A percentile compares a stretch with the other conserved stretches of the same genome.
Conservation (phyloP, 1,284 basidiomycete species). For the Sporisorium scitamineum region DNA sequence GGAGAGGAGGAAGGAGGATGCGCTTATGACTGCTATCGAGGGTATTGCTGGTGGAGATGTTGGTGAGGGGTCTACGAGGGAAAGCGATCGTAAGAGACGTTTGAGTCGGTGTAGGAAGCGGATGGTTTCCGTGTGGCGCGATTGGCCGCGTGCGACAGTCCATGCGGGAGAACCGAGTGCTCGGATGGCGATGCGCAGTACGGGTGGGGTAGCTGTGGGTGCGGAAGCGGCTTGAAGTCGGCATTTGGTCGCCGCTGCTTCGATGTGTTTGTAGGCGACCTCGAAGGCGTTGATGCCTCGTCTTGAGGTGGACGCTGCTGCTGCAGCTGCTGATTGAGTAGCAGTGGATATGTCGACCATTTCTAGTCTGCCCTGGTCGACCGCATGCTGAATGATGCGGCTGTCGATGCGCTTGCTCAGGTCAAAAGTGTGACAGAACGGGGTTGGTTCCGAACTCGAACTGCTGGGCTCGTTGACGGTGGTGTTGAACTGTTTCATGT, state of each 20-base stretch:
- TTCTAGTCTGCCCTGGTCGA: slow-evolving; percentile 28
- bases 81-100: slow-evolving; percentile 45
- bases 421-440: slow-evolving; percentile 80
- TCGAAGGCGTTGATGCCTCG: slow-evolving; percentile 20
- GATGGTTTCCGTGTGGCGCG: slow-evolving; percentile 21
- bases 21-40: slow-evolving; percentile 43
- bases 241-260: slow-evolving; percentile 34
- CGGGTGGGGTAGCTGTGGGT: slow-evolving; percentile 30
- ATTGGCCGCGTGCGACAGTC: slow-evolving; percentile 27
- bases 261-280: slow-evolving; percentile 34
- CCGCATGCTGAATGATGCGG: slow-evolving; percentile 39
- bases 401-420: slow-evolving; percentile 72
- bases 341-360: slow-evolving; percentile 26
- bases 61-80: slow-evolving; percentile 25
- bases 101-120: slow-evolving; percentile 60
- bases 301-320: neutral
- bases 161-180: slow-evolving; percentile 56
- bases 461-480: slow-evolving; percentile 73
- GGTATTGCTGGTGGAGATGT: slow-evolving; percentile 30
- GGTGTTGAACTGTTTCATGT: slow-evolving; percentile 90
- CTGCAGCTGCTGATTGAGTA: neutral
- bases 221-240: neutral
- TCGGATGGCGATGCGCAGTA: slow-evolving; percentile 56
- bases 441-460: slow-evolving; percentile 38
- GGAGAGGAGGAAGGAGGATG: slow-evolving; percentile 46